phyloP scores from a whole-genome alignment of 306 rosid species.

The Vigna trinervia region DNA sequence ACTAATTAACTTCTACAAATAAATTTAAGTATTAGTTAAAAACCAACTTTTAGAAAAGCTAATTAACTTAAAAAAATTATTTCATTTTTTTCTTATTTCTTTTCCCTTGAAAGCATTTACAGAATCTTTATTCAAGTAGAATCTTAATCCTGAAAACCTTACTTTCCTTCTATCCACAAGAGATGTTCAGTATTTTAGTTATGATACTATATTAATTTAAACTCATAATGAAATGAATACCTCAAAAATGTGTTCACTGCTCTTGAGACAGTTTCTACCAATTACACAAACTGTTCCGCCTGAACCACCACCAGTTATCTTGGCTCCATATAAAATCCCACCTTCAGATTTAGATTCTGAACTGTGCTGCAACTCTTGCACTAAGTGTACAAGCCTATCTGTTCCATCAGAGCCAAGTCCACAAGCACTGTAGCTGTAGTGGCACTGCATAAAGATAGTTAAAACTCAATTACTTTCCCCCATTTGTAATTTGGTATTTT shows the following conservation, averaged over 20 bases:
- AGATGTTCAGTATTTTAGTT: not conserved
- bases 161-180: not conserved
- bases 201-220: not conserved
- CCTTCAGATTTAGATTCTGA: constrained; percentile 63
- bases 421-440: constrained; percentile 87
- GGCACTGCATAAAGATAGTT: constrained; percentile 67
- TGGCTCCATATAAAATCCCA: constrained; percentile 81
- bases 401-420: constrained; percentile 95
- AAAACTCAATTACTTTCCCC: not conserved
- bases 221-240: constrained; percentile 51
- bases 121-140: no score
- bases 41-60: no score
- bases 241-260: constrained; percentile 87
- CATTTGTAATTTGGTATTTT: constrained; percentile 28
- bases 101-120: no score
- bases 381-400: constrained; percentile 84
- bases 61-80: no score
- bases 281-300: constrained; percentile 93
- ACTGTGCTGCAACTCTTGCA: constrained; percentile 80
- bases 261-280: constrained; percentile 73
- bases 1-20: no score
- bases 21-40: no score
- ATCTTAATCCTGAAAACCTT: not conserved
- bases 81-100: no score
- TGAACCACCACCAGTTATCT: constrained; percentile 96